Evolutionary conservation across 208 protist species (phyloP).

Genomic region (Endotrypanum monterogeii): DNA sequence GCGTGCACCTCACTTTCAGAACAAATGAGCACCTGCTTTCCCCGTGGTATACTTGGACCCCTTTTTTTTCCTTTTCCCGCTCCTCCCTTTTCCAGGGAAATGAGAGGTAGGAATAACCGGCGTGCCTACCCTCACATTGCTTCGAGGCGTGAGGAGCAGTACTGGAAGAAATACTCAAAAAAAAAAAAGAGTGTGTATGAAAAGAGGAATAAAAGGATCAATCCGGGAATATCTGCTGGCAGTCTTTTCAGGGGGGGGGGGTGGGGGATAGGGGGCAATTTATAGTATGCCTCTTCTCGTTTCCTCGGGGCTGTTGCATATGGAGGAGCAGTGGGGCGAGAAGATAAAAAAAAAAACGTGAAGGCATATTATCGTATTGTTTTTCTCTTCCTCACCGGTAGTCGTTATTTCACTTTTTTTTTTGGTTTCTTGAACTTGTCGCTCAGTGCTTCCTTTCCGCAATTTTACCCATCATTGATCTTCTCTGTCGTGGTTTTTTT

Average conservation of each 20-base stretch:
- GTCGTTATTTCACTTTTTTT: not conserved
- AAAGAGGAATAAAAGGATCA: not conserved
- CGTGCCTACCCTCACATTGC: not conserved
- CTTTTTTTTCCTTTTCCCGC: not conserved
- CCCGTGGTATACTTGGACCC: not conserved
- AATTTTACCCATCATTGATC: no score
- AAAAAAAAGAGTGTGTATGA: not conserved
- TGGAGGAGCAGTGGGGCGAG: not conserved
- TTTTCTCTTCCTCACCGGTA: not conserved
- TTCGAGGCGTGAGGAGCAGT: not conserved
- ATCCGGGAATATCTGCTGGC: not conserved
- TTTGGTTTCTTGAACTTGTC: not conserved
- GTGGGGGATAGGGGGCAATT: not conserved
- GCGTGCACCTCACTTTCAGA: conserved; percentile 82
- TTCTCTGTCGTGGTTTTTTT: no score
- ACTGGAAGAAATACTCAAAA: not conserved
- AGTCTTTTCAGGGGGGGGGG: no score
- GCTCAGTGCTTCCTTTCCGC: not conserved
- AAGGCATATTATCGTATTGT: not conserved
- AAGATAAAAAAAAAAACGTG: not conserved
- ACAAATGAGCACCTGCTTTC: conserved; percentile 37
- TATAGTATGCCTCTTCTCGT: not conserved
- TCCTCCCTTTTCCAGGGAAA: not conserved
- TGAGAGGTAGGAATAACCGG: not conserved
- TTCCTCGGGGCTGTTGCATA: not conserved